Base-by-base conservation (phyloP, 345 rosid genomes). In the Eucalyptus regnans region DNA sequence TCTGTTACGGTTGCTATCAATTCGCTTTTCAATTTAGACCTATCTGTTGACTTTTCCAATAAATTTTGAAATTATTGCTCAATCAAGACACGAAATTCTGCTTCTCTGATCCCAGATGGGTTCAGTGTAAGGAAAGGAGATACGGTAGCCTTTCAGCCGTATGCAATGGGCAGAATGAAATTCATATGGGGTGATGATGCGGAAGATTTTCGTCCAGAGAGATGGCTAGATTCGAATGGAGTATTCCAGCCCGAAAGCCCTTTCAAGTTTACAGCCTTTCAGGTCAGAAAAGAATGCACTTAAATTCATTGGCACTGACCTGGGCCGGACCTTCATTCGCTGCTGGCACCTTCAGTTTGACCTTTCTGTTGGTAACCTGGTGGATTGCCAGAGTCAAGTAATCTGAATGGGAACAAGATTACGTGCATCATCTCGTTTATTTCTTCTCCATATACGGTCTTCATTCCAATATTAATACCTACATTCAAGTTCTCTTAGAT, bases 101-200 rank as follows among this genome's bases (percentile, higher is more conserved):
- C 89, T 90, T 93, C 29, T 90, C 94, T 14, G 94, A 93, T 90
- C n/a, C 96, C 96, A 5, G 97, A 94, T 51, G 96, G 96, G 62
- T 95, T 90, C 88, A 90, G 89, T 86, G 94, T 93, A 86, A 93
- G 89, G 50, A 92, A 90, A 91, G 96, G 96, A 11, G 95, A 94
- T 86, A 88, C 91, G 94, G 92, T 95, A 66, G 31, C 86, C 56
- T 95, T 92, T 90, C 93, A 91, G 62, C 92, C 97, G 8, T 95
- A 94, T 91, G 97, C 95, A 23, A 95, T 93, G 96, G 96, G 97
- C 25, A 91, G 97, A 90, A 95, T 95, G 97, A 93, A 92, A 88
- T 93, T 92, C 90, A 91, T 93, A 56, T 94, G 94, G 94, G 95
- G 96, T 9, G 92, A 94, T 48, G 93, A 94, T 85, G 93, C 93